Conservation (phyloP, 1,284 basidiomycete genomes). For the Pseudozyma flocculosa region DNA sequence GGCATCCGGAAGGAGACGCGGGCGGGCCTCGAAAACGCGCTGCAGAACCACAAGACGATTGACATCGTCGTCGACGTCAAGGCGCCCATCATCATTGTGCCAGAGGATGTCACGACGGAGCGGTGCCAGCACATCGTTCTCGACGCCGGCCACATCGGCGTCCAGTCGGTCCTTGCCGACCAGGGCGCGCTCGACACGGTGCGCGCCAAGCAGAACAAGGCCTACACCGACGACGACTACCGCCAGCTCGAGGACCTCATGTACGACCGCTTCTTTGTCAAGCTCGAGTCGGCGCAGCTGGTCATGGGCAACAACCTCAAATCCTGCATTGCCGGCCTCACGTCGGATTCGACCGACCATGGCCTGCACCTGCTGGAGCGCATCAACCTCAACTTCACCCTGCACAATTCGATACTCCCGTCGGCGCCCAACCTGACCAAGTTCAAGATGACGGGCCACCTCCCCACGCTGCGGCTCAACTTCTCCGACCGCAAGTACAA, state of each 20-base stretch:
- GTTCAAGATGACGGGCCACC: constrained; percentile 87
- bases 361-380: constrained; percentile 78
- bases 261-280: constrained; percentile 90
- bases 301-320: constrained; percentile 83
- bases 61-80: constrained; percentile 95
- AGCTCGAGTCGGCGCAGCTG: constrained; percentile 85
- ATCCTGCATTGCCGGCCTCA: constrained; percentile 67
- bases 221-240: constrained; percentile 89
- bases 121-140: constrained; percentile 84
- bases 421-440: constrained; percentile 79
- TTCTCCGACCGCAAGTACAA: constrained; percentile 96
- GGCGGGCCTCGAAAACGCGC: constrained; percentile 88
- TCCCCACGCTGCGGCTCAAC: constrained; percentile 87
- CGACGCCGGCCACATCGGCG: constrained; percentile 94
- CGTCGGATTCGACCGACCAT: constrained; percentile 65
- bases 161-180: constrained; percentile 85
- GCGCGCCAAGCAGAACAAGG: constrained; percentile 78
- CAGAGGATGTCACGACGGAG: constrained; percentile 76
- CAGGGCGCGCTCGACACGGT: constrained; percentile 79
- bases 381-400: constrained; percentile 84
- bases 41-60: constrained; percentile 90
- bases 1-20: constrained; percentile 92
- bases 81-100: constrained; percentile 94
- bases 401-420: constrained; percentile 92
- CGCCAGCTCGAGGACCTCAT: constrained; percentile 84